Conservation (phyloP, 306 rosid species). For the Dryas alaskensis region DNA sequence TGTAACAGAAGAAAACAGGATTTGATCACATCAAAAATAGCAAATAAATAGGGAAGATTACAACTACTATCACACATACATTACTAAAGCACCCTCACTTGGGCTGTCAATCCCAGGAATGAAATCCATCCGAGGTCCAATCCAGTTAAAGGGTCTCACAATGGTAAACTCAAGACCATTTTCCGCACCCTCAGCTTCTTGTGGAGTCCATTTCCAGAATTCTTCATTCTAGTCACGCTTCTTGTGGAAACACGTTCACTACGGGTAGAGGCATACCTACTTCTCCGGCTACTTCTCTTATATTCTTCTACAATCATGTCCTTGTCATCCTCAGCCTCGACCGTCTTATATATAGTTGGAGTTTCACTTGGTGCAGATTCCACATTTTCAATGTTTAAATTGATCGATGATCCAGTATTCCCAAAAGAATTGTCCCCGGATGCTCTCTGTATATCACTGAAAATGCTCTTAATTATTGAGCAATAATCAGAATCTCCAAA, state of each 20-base stretch:
- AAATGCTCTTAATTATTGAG: slow-evolving; percentile 17
- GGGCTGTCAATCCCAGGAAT: slow-evolving; percentile 97
- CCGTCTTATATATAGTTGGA: not conserved
- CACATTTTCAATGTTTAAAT: slow-evolving; percentile 1
- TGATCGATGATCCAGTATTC: slow-evolving; percentile 10
- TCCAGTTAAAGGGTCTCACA: slow-evolving; percentile 68
- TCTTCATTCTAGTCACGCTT: slow-evolving; percentile 30
- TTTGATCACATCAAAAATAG: slow-evolving; percentile 19
- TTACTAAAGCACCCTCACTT: slow-evolving; percentile 97
- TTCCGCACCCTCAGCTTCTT: slow-evolving; percentile 87
- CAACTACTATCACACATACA: slow-evolving; percentile 35
- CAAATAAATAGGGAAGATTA: not conserved
- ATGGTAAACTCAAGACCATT: slow-evolving; percentile 87
- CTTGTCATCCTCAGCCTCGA: not conserved
- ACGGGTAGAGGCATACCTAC: not conserved
- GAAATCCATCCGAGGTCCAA: slow-evolving; percentile 94
- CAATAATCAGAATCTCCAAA: slow-evolving; percentile 30
- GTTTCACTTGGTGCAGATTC: slow-evolving; percentile 14
- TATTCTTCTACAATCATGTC: not conserved
- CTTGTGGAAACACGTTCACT: slow-evolving; percentile 25
- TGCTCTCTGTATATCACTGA: slow-evolving; percentile 20
- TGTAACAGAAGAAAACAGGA: slow-evolving; percentile 34
- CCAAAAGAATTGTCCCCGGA: not conserved
- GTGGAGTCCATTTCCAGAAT: no score
- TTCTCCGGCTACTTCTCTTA: not conserved